Base-by-base conservation (phyloP, 495 filamentous ascomycete species). In the Cryomyces minteri region DNA sequence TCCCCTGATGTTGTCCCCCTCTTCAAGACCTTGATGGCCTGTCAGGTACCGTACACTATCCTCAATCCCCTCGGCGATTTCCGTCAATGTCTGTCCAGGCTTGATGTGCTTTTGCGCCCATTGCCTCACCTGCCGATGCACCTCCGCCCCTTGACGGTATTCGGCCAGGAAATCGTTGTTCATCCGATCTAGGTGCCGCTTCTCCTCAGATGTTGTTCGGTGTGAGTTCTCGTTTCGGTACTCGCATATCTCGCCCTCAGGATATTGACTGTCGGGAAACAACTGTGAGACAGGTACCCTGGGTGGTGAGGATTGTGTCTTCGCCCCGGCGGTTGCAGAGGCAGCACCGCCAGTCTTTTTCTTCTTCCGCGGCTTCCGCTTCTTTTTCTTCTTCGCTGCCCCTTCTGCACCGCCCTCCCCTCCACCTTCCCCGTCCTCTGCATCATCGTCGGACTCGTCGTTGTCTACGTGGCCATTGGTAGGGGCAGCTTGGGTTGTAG, bases 51-150 rank as follows among this genome's bases (percentile, higher is more conserved):
- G 62, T 25, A 77, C 73, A 25, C 73, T 66, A 49, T 77, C 71
- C 49, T 80, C 76, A 44, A 80, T 80, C 5, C 64, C 67, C 50
- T 70, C 68, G 5, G 73, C 73, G 47, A 80, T 74, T 25, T 74
- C 71, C 5, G 66, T 76, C 48, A 80, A 54, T 9, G 63, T 68
- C 55, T 68, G 61, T 8, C 76, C 76, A 0, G 76, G 75, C 51
- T 67, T 67, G 47, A 73, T 70, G 45, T 52, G 67, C 40, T 67
- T 63, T 59, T 73, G 72, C 12, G 71, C 68, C 61, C 68, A 77
- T 40, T 69, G 66, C 25, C 76, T 65, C 30, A 76, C 74, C 57
- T 79, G 69, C 39, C 74, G 69, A 55, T 80, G 76, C 14, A 71
- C 60, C 51, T 79, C 75, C 3, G 73, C 75, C 5, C 65, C 76